A percentile compares a stretch with the other conserved stretches of the same genome.
These are phyloP conservation scores for Hyparrhenia diplandra DNA, from an alignment of 176 grass and related monocot species.

Conservation along the genomic window DNA sequence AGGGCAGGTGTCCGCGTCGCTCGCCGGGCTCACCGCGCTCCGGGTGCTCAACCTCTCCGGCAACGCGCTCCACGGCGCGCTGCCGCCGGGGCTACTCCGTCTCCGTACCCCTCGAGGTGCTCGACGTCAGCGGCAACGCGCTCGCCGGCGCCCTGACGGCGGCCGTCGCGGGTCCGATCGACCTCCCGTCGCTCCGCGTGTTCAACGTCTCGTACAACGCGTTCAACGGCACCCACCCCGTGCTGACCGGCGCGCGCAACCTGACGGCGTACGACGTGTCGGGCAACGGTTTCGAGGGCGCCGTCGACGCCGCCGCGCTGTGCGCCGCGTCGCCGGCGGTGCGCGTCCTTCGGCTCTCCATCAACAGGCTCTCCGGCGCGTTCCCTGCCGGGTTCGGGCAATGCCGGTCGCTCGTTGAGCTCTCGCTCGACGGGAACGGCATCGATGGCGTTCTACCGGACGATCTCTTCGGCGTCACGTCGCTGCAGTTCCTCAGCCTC, in stretches of 20 bases:
- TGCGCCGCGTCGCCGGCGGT: conserved; percentile 24
- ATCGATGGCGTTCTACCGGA: conserved; percentile 39
- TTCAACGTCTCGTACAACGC: conserved; percentile 57
- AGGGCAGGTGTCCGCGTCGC: conserved; percentile 19
- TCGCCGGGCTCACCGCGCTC: conserved; percentile 32
- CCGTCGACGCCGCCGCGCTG: conserved; percentile 6
- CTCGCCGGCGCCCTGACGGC: background rate
- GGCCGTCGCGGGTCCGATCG: background rate
- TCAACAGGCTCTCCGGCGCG: conserved; percentile 38
- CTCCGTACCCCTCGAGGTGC: conserved; percentile 21
- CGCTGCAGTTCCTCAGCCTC: conserved; percentile 29
- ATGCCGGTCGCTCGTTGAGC: conserved; percentile 43
- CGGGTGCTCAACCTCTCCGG: conserved; percentile 48
- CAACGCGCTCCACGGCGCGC: conserved; percentile 42
- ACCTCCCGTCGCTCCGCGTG: conserved; percentile 26
- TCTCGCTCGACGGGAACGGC: conserved; percentile 51
- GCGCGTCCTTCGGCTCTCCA: conserved; percentile 24
- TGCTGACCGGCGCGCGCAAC: conserved; percentile 9
- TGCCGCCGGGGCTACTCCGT: conserved; percentile 39
- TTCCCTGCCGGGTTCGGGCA: conserved; percentile 41
- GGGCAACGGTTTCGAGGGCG: conserved; percentile 27
- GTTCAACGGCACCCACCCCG: conserved; percentile 37
- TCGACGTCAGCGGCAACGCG: conserved; percentile 44
- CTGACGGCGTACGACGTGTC: conserved; percentile 39
- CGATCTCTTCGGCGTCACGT: conserved; percentile 37